A percentile compares a stretch with the other conserved stretches of the same genome.
Conservation (phyloP, 352 stramenopile species). For the Globisporangium yorkense region DNA sequence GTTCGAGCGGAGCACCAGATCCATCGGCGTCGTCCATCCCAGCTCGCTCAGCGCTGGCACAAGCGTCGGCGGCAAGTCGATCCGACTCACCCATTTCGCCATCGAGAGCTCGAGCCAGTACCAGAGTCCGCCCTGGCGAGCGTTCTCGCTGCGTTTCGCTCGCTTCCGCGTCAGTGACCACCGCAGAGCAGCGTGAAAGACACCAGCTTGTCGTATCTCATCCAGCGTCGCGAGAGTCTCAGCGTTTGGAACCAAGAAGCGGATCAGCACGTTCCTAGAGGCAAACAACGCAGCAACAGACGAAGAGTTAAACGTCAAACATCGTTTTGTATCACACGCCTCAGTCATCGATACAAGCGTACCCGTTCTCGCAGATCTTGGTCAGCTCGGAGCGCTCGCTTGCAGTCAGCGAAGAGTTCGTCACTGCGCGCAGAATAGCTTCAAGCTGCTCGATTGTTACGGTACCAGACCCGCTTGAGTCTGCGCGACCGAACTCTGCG, state of each 20-base stretch:
- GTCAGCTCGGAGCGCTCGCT: constrained; percentile 19
- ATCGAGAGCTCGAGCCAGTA: constrained; percentile 36
- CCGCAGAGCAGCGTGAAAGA: constrained; percentile 22
- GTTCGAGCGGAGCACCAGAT: constrained; percentile 15
- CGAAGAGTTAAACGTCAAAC: neutral
- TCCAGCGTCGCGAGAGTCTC: constrained; percentile 22
- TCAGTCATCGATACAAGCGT: constrained; percentile 1
- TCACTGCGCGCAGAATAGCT: constrained; percentile 13
- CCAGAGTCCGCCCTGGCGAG: constrained; percentile 25
- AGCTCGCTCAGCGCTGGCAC: constrained; percentile 10
- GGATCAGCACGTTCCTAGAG: constrained; percentile 20
- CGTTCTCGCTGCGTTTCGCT: constrained; percentile 13
- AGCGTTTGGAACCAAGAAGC: constrained; percentile 21
- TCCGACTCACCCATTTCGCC: constrained; percentile 21
- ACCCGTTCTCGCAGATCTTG: constrained; percentile 23
- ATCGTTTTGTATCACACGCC: neutral
- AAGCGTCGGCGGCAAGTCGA: constrained; percentile 5
- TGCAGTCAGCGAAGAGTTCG: constrained; percentile 9
- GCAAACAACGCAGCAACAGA: neutral
- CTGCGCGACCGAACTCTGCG: constrained; percentile 16
- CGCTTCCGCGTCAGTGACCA: constrained; percentile 23
- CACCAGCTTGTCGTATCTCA: constrained; percentile 17
- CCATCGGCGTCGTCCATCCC: constrained; percentile 27
- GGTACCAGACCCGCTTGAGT: constrained; percentile 11
- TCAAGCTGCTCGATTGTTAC: constrained; percentile 20